Evolutionary conservation across 768 basidiomycete genomes (phyloP), one percentile per base, ranked within the genome.

Genomic region (Fistulinella prunicolor): DNA sequence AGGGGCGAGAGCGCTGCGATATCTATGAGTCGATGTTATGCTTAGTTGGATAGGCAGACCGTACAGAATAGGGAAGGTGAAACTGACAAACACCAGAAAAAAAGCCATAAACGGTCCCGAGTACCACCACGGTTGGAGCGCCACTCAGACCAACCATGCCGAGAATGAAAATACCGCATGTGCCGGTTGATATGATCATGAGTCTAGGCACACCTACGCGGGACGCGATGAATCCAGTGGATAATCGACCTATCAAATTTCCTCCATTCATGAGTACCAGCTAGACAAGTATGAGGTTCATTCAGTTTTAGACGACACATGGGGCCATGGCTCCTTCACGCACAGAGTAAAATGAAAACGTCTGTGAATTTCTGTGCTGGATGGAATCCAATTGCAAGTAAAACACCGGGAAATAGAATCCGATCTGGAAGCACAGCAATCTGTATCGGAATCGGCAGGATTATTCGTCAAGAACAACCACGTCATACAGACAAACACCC

Each of bases 311-410:
- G 4, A 34, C 5, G 7, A 16, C 16, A 12, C n/a, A 12, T 34
- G 5, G 9, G 32, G 16, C 12, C 9, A 34, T 34, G 32, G 16
- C 9, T 16, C 6, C 12, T 24, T 40, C 20, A 40, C 62, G 16
- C 45, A 81, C 81, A 26, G 72, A 73, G 53, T 81, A 81, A 51
- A 82, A 82, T 0, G 81, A 76, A 6, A 82, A 63, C 13, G 59
- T 63, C 9, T 68, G 57, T 21, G 64, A 59, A 24, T 78, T 66
- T 1, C 75, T 74, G 43, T 77, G 76, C 41, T 70, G 67, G 21
- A 77, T 68, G 1, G 79, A 71, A 46, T 76, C 72, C 9, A 81
- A 60, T 53, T 82, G 80, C 13, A 81, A 56, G 57, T 76, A 82
- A 61, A 78, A 81, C 17, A 78, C 67, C 0, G 80, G 78, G 38